A percentile compares a stretch with the other conserved stretches of the same genome.
These are phyloP conservation scores for Fragaria nilgerrensis DNA, from an alignment of 306 rosid genomes.

Conservation along the genomic window DNA sequence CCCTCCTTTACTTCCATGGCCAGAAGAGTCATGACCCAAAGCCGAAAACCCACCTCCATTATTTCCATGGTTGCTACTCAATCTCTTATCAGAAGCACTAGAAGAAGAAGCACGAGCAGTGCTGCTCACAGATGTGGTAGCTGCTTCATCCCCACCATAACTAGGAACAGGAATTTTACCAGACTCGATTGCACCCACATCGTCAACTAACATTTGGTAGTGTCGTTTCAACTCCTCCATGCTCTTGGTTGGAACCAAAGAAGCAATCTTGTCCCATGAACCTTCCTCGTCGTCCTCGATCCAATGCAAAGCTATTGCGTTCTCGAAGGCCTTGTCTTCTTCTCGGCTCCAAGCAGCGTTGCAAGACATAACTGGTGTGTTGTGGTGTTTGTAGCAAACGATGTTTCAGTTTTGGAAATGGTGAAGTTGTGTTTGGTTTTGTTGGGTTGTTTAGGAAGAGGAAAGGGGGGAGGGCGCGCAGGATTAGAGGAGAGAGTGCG, in stretches of 20 bases:
- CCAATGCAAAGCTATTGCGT: constrained; percentile 85
- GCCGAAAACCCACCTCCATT: constrained; percentile 67
- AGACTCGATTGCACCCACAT: constrained; percentile 70
- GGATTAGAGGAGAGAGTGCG: constrained; percentile 54
- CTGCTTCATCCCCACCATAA: constrained; percentile 50
- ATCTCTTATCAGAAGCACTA: constrained; percentile 64
- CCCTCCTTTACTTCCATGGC: constrained; percentile 65
- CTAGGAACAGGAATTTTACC: constrained; percentile 67
- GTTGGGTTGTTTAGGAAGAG: constrained; percentile 22
- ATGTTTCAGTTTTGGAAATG: constrained; percentile 3
- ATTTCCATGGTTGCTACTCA: constrained; percentile 39
- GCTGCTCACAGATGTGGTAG: constrained; percentile 36
- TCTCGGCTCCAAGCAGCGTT: constrained; percentile 68
- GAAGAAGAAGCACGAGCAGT: constrained; percentile 40
- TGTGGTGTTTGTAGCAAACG: not conserved
- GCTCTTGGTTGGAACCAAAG: constrained; percentile 63
- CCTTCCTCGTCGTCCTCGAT: constrained; percentile 48
- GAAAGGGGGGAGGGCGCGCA: constrained; percentile 46
- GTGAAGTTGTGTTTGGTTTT: constrained; percentile 37
- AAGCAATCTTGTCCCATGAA: constrained; percentile 87
- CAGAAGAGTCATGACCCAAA: constrained; percentile 54
- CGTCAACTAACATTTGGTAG: constrained; percentile 69
- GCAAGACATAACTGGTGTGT: constrained; percentile 57
- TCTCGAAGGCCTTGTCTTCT: constrained; percentile 90
- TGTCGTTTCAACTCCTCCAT: constrained; percentile 77